These are phyloP conservation scores for Penicillium taxi DNA, from an alignment of 495 filamentous ascomycete genomes.

Conservation along the genomic window DNA sequence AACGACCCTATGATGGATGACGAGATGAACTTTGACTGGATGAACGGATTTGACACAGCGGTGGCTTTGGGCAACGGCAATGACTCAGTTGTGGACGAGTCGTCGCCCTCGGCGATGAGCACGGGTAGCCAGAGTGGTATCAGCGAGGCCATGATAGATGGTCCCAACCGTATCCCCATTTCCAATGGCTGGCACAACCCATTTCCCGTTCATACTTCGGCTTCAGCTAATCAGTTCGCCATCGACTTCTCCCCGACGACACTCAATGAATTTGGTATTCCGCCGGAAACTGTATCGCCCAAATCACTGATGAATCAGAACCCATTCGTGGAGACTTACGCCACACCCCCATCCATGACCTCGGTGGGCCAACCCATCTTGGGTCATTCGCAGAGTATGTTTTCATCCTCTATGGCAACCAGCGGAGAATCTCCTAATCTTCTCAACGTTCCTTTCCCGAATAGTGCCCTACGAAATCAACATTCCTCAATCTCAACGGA, in stretches of 20 bases:
- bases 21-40: conserved; percentile 77
- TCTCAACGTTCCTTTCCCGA: conserved; percentile 44
- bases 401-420: conserved; percentile 49
- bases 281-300: conserved; percentile 40
- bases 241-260: conserved; percentile 46
- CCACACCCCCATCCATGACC: conserved; percentile 59
- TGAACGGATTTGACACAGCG: conserved; percentile 70
- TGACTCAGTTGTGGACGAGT: conserved; percentile 80
- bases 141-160: conserved; percentile 88
- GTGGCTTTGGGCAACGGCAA: conserved; percentile 61
- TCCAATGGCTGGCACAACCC: conserved; percentile 57
- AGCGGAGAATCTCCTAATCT: conserved; percentile 49
- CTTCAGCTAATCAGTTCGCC: conserved; percentile 53
- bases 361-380: conserved; percentile 42
- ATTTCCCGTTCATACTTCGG: conserved; percentile 52
- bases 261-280: conserved; percentile 37
- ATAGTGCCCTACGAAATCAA: conserved; percentile 53
- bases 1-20: conserved; percentile 54
- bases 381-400: conserved; percentile 49
- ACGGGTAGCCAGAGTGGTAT: conserved; percentile 85
- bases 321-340: conserved; percentile 38
- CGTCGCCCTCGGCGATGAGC: conserved; percentile 91
- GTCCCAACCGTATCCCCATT: conserved; percentile 54
- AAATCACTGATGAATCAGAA: conserved; percentile 44
- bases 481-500: conserved; percentile 58